phyloP scores from a whole-genome alignment of 768 basidiomycete species.

The Podaxis pistillaris region DNA sequence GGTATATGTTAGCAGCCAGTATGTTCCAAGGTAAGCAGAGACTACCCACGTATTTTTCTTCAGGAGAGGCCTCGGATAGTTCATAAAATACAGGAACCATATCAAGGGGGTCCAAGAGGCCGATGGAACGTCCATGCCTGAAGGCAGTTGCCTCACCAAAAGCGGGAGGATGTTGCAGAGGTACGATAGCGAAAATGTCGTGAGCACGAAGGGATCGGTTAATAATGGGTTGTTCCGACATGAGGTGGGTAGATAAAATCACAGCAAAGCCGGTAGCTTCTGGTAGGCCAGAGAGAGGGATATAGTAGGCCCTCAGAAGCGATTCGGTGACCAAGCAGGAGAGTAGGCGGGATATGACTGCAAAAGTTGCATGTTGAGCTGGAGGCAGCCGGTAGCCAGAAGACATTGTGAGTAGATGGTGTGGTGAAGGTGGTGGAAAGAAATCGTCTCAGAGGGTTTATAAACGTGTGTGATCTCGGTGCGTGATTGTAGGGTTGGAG shows the following conservation, averaged over 20 bases:
- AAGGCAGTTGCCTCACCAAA: slow-evolving; percentile 28
- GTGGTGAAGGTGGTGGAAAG: not conserved
- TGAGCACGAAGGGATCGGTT: slow-evolving; percentile 31
- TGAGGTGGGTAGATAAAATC: slow-evolving; percentile 36
- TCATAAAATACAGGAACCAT: slow-evolving; percentile 48
- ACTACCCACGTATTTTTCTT: slow-evolving; percentile 2
- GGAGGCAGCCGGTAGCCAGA: slow-evolving; percentile 35
- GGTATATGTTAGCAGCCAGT: not conserved
- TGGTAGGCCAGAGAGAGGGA: slow-evolving; percentile 26
- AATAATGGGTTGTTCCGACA: slow-evolving; percentile 24
- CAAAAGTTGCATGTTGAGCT: slow-evolving; percentile 38
- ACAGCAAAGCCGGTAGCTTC: slow-evolving; percentile 34
- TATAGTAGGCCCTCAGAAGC: slow-evolving; percentile 41
- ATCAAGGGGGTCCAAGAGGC: slow-evolving; percentile 56
- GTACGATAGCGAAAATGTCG: slow-evolving; percentile 49
- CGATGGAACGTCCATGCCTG: slow-evolving; percentile 40
- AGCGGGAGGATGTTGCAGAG: slow-evolving; percentile 45
- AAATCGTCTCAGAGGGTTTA: slow-evolving; percentile 19
- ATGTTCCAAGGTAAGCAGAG: not conserved
- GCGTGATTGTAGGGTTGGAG: not conserved
- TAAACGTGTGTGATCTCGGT: slow-evolving; percentile 13
- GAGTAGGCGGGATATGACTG: slow-evolving; percentile 46
- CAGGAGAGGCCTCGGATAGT: slow-evolving; percentile 13
- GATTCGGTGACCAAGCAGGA: slow-evolving; percentile 50
- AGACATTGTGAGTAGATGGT: slow-evolving; percentile 28